These are phyloP conservation scores for Magnaporthales sp. DNA, from an alignment of 2,329 filamentous ascomycete species.

Conservation along the genomic window DNA sequence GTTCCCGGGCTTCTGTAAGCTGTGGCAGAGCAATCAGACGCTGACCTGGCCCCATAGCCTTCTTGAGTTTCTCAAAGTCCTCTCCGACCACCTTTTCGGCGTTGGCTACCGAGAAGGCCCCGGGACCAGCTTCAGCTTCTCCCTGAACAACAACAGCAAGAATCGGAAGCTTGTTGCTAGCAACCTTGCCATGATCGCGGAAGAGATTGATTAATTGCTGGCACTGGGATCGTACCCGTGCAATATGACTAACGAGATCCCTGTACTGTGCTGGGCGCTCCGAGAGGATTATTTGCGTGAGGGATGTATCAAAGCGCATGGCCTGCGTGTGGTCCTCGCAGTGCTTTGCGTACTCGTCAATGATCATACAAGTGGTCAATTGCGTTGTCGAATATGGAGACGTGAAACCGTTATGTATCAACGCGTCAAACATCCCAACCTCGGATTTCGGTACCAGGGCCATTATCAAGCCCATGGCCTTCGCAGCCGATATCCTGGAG, in stretches of 20 bases:
- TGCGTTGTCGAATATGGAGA: conserved; percentile 80
- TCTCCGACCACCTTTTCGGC: conserved; percentile 80
- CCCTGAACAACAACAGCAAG: conserved; percentile 91
- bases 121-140: conserved; percentile 82
- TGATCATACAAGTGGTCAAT: conserved; percentile 69
- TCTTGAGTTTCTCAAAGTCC: conserved; percentile 84
- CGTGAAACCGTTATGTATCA: conserved; percentile 56
- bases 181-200: conserved; percentile 79
- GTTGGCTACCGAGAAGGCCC: conserved; percentile 79
- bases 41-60: conserved; percentile 79
- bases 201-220: conserved; percentile 86
- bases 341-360: conserved; percentile 79
- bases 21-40: conserved; percentile 75
- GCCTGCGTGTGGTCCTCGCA: conserved; percentile 36
- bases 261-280: conserved; percentile 78
- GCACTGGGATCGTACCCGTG: conserved; percentile 84
- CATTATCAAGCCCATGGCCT: conserved; percentile 79
- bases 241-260: conserved; percentile 82
- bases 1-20: conserved; percentile 66
- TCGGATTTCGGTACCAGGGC: conserved; percentile 59
- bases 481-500: conserved; percentile 79
- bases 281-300: conserved; percentile 71
- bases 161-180: conserved; percentile 63
- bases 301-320: conserved; percentile 50
- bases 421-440: conserved; percentile 55